Evolutionary conservation across 352 stramenopile species (phyloP), one percentile per base, ranked within the genome.

Genomic region (Globisporangium carolinianum): DNA sequence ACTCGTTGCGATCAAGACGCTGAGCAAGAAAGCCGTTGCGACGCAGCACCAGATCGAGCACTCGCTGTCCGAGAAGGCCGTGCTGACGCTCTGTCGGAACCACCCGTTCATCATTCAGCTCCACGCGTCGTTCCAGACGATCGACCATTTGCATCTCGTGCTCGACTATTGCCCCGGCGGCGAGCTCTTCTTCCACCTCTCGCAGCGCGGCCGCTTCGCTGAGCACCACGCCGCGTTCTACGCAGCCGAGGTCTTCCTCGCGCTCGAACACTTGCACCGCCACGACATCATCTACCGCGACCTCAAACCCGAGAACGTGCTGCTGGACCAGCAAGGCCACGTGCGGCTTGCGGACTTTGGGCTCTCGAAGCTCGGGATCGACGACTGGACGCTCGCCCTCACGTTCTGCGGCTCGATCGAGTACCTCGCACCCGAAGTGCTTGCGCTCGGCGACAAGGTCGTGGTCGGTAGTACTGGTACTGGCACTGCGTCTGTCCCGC

Each of bases 31-130:
- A 43, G 76, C 69, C 6, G 77, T 94, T 43, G 86, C 76, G 11
- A 53, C 63, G 54, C 76, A 90, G 55, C 89, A 96, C 36, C 89
- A 97, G 57, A 67, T 95, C 17, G 72, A 94, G 62, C 85, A 96
- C 63, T 93, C 88, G 17, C 70, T 86, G 12, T 72, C 87, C 32
- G 90, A 97, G 68, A 80, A 89, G 45, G 73, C 78, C 4, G 91
- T 97, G 50, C 82, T 97, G 24, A 85, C 79, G 35, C 94, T 97
- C 65, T 86, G 77, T 42, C 77, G 85, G 24, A 76, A 92, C 61
- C 90, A 97, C 60, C 89, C 89, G 41, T 97, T 96, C 71, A 96
- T 97, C 64, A 79, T 97, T 4, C 87, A 90, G 55, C 77, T 97
- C 39, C 84, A 95, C 55, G 81, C 75, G 17, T 80, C 85, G 17